These are phyloP conservation scores for Pichia norvegensis DNA, from an alignment of 1,139 yeast genomes.

Conservation along the genomic window DNA sequence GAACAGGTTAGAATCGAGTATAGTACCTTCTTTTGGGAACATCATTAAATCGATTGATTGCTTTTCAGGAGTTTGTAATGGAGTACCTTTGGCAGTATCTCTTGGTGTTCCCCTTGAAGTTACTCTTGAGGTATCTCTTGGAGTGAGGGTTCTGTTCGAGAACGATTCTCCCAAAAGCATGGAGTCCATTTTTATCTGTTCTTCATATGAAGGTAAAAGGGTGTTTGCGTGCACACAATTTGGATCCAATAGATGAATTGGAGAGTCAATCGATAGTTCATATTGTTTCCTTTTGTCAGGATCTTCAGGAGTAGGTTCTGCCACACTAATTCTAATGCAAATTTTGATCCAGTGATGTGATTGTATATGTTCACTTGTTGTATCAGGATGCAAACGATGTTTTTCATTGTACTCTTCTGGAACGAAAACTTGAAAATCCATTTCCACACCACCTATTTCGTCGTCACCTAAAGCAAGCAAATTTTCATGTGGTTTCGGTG, in stretches of 20 bases:
- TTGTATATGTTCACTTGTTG: slow-evolving; percentile 68
- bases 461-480: slow-evolving; percentile 32
- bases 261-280: slow-evolving; percentile 88
- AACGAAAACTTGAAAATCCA: slow-evolving; percentile 76
- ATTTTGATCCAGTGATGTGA: slow-evolving; percentile 93
- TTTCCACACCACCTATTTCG: slow-evolving; percentile 49
- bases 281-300: slow-evolving; percentile 69
- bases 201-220: slow-evolving; percentile 49
- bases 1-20: slow-evolving; percentile 52
- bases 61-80: not conserved
- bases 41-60: slow-evolving; percentile 21
- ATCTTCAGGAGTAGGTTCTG: slow-evolving; percentile 43
- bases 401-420: slow-evolving; percentile 55
- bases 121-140: slow-evolving; percentile 32
- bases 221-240: slow-evolving; percentile 70
- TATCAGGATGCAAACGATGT: slow-evolving; percentile 66
- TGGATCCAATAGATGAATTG: slow-evolving; percentile 63
- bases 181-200: slow-evolving; percentile 18
- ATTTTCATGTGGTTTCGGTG: slow-evolving; percentile 39
- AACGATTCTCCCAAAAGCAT: not conserved
- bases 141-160: slow-evolving; percentile 9
- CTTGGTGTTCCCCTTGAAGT: no score
- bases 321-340: slow-evolving; percentile 65
- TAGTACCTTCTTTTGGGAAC: slow-evolving; percentile 31
- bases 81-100: no score